phyloP scores from a whole-genome alignment of 129 eudicot species.

The Flaveria bidentis region DNA sequence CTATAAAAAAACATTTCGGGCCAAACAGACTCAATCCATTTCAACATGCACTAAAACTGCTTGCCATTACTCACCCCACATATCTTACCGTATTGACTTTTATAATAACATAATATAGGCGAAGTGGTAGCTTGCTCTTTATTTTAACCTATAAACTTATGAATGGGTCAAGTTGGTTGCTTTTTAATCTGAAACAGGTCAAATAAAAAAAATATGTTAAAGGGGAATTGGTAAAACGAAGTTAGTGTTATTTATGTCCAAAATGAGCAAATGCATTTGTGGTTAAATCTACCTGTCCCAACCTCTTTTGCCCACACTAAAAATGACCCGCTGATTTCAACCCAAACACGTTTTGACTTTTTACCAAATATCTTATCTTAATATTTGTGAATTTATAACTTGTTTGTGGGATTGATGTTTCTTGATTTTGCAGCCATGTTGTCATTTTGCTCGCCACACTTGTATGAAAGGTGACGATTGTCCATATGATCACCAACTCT shows the following conservation, averaged over 20 bases:
- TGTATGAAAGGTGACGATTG: slow-evolving; percentile 98
- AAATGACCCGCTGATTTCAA: background rate
- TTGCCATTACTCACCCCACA: too few species aligned
- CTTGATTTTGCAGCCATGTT: slow-evolving; percentile 64
- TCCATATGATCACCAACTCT: slow-evolving; percentile 83
- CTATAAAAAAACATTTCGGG: background rate
- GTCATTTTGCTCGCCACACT: slow-evolving; percentile 72
- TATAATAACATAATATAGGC: background rate
- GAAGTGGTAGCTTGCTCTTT: background rate
- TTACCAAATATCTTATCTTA: background rate
- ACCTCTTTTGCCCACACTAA: background rate
- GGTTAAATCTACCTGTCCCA: too few species aligned
- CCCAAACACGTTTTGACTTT: background rate
- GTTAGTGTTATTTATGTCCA: background rate
- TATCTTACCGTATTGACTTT: background rate
- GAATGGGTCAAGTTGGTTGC: background rate
- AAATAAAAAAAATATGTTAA: background rate
- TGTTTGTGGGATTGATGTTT: slow-evolving; percentile 14
- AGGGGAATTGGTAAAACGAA: background rate
- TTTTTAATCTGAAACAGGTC: background rate
- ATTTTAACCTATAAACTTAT: background rate
- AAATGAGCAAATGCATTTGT: too few species aligned
- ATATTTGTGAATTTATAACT: background rate
- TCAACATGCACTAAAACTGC: too few species aligned
- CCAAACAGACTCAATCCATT: too few species aligned